phyloP scores from a whole-genome alignment of 2,329 filamentous ascomycete species.

The Fusarium sp. region DNA sequence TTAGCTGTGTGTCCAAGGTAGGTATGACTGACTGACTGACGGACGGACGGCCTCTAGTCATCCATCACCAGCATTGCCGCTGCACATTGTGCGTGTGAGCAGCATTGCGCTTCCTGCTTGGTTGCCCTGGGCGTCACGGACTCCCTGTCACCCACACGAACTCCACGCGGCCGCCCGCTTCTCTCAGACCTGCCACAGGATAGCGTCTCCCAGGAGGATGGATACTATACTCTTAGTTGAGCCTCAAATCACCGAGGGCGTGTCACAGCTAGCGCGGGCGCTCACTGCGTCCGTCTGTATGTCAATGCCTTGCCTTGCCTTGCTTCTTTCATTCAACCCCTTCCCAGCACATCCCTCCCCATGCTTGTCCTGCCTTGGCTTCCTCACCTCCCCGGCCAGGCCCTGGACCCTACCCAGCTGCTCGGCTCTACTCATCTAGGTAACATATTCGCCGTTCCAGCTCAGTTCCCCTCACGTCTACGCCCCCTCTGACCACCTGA shows the following conservation, averaged over 20 bases:
- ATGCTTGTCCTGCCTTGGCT: background rate
- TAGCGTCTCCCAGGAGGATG: slow-evolving; percentile 14
- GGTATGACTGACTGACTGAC: background rate
- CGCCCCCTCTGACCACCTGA: slow-evolving; percentile 18
- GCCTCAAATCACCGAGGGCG: slow-evolving; percentile 31
- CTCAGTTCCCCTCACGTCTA: slow-evolving; percentile 3
- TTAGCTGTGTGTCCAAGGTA: background rate
- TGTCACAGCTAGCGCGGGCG: slow-evolving; percentile 12
- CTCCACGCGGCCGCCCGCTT: background rate
- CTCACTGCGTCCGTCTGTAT: background rate
- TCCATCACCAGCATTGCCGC: background rate
- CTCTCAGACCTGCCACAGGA: background rate
- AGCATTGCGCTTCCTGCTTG: background rate
- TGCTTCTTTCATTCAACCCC: background rate
- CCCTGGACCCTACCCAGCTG: slow-evolving; percentile 14
- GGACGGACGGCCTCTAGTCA: background rate
- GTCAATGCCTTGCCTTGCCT: background rate
- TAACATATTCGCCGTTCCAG: slow-evolving; percentile 6
- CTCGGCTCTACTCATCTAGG: slow-evolving; percentile 15
- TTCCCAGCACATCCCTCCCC: background rate
- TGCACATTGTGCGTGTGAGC: background rate
- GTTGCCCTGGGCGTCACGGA: background rate
- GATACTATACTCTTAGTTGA: slow-evolving; percentile 24
- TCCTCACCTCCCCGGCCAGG: background rate
- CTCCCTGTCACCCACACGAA: background rate